These are phyloP conservation scores for Salix koriyanagi DNA, from an alignment of 345 rosid species.

Conservation along the genomic window DNA sequence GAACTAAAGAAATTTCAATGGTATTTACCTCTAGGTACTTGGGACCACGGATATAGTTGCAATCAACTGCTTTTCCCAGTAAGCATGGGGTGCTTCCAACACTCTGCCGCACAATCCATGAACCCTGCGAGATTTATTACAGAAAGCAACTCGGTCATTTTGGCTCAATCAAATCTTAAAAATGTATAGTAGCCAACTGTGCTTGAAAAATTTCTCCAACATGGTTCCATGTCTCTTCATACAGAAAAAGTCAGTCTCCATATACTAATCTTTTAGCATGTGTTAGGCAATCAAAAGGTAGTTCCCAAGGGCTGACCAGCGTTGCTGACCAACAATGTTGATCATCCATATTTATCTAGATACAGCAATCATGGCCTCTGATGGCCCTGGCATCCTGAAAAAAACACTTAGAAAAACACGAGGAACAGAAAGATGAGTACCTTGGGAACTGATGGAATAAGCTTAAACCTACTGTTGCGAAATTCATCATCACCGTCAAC, in stretches of 20 bases:
- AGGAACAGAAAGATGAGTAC: slow-evolving; percentile 32
- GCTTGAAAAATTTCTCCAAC: not conserved
- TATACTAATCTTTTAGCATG: not conserved
- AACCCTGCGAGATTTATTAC: slow-evolving; percentile 52
- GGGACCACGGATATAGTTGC: slow-evolving; percentile 83
- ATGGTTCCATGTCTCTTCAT: not conserved
- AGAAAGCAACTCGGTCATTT: not conserved
- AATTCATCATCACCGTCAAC: slow-evolving; percentile 98
- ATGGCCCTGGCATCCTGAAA: not conserved
- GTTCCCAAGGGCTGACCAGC: not conserved
- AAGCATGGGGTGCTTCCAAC: slow-evolving; percentile 98
- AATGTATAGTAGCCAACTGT: not conserved
- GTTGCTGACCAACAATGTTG: not conserved
- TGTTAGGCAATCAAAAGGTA: not conserved
- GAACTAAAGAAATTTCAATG: not conserved
- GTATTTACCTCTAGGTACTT: slow-evolving; percentile 75
- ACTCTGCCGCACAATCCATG: slow-evolving; percentile 99
- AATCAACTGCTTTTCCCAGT: slow-evolving; percentile 92
- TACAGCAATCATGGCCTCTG: not conserved
- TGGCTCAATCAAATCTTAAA: not conserved
- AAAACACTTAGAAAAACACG: not conserved
- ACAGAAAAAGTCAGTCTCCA: not conserved
- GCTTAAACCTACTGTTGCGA: slow-evolving; percentile 92
- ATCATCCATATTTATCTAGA: not conserved
- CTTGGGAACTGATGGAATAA: slow-evolving; percentile 94